Evolutionary conservation across 2,329 filamentous ascomycete species (phyloP), one percentile per base, ranked within the genome.

Genomic region (Hypomyces rosellus): DNA sequence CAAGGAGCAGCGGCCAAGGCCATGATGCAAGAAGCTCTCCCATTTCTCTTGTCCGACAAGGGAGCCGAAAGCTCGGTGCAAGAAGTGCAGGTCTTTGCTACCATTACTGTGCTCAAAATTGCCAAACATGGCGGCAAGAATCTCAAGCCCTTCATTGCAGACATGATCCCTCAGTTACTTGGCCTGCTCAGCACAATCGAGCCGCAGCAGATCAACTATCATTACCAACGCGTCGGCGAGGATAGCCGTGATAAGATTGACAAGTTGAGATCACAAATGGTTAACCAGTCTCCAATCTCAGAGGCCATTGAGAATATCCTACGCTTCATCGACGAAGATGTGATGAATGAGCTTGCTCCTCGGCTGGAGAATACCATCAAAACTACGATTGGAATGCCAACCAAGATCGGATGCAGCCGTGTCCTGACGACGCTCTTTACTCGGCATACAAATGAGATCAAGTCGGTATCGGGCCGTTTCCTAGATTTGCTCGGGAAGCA

Each of bases 221-320:
- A 96, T 47, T 93, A 96, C 67, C 82, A 96, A 54, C 89, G 95
- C 59, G 89, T 89, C 0, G 85, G 90, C 56, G 90, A 95, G 45
- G 78, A 95, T 25, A 95, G 87, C 1, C 85, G 89, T 43, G 89
- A 95, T 57, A 84, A 92, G 61, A 89, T 99, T 49, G 93, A 99
- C 67, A 91, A 89, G 63, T 79, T 90, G 67, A 80, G 93, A 49
- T 82, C 93, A 13, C 84, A 81, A 37, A 87, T 84, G 64, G 89
- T 96, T 30, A 87, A 89, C 25, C 82, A 82, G 47, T 96, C 89
- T 14, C 92, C 93, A 0, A 84, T 99, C 56, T 95, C 91, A 61
- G 91, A 96, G 65, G 90, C 90, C 1, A 89, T 97, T 50, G 89
- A 96, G 59, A 82, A 91, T 56, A 89, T 88, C 61, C 79, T 99